These are phyloP conservation scores for Atalantia buxifolia DNA, from an alignment of 345 rosid genomes.

Conservation along the genomic window DNA sequence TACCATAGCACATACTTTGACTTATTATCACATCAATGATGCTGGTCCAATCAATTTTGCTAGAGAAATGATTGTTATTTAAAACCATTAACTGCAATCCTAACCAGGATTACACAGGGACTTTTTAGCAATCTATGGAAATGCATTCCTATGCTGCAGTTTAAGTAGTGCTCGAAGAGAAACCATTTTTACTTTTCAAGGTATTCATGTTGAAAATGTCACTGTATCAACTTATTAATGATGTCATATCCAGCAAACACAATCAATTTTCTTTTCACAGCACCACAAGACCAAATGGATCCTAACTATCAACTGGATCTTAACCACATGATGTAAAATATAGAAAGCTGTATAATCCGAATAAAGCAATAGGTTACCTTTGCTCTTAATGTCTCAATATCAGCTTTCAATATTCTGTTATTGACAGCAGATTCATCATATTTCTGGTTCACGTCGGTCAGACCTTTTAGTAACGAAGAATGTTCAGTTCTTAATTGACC, in stretches of 20 bases:
- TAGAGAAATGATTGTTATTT: not conserved
- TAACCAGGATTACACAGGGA: not conserved
- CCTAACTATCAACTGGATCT: not conserved
- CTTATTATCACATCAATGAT: not conserved
- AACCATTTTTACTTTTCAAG: not conserved
- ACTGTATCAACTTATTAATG: not conserved
- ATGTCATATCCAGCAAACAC: no score
- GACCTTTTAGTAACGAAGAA: constrained; percentile 60
- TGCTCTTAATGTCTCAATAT: constrained; percentile 86
- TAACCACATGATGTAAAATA: not conserved
- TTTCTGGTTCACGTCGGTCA: constrained; percentile 68
- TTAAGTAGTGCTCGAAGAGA: not conserved
- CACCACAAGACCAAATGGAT: no score
- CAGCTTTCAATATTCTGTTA: constrained; percentile 91
- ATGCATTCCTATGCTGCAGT: not conserved
- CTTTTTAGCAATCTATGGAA: not conserved
- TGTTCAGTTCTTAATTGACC: constrained; percentile 78
- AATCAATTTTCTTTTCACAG: no score
- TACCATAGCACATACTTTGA: not conserved
- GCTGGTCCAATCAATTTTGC: not conserved
- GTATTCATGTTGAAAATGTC: not conserved
- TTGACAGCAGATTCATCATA: constrained; percentile 77
- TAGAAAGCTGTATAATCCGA: not conserved
- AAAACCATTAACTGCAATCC: not conserved
- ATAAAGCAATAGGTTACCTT: constrained; percentile 43